These are phyloP conservation scores for Aspergillus mulundensis DNA, from an alignment of 495 filamentous ascomycete genomes.

Conservation along the genomic window DNA sequence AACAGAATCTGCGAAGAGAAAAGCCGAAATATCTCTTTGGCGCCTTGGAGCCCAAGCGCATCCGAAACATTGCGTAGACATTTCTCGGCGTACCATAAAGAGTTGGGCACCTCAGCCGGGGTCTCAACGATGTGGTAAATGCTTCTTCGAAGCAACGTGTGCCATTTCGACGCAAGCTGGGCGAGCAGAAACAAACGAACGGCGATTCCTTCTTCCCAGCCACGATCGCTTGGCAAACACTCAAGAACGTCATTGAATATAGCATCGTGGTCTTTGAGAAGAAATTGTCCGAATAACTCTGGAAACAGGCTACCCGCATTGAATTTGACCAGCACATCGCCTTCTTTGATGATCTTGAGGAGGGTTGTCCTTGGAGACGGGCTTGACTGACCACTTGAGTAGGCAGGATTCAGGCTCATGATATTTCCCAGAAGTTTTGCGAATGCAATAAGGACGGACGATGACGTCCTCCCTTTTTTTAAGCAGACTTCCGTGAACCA, in stretches of 20 bases:
- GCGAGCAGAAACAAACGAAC: conserved; percentile 72
- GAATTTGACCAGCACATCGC: conserved; percentile 70
- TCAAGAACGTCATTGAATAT: conserved; percentile 75
- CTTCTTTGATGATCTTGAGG: conserved; percentile 63
- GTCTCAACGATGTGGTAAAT: conserved; percentile 93
- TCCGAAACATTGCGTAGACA: conserved; percentile 64
- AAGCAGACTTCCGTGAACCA: conserved; percentile 68
- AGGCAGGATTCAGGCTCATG: conserved; percentile 59
- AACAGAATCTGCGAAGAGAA: conserved; percentile 91
- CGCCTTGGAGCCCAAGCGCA: conserved; percentile 56
- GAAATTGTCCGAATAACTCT: conserved; percentile 72
- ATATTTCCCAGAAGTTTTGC: conserved; percentile 64
- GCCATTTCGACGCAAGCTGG: conserved; percentile 72
- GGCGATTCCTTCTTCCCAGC: conserved; percentile 78
- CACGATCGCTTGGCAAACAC: conserved; percentile 65
- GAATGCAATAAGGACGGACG: conserved; percentile 61
- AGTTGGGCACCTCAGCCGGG: conserved; percentile 61
- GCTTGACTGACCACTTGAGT: conserved; percentile 50
- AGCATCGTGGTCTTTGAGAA: conserved; percentile 72
- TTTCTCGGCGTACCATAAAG: conserved; percentile 62
- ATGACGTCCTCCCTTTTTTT: conserved; percentile 59
- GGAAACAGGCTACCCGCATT: conserved; percentile 63
- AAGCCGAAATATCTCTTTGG: conserved; percentile 72
- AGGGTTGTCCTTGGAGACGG: conserved; percentile 71
- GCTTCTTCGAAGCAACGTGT: conserved; percentile 72